Base-by-base conservation (phyloP, 805 yeast species). In the Crinitomyces ghanaensis region DNA sequence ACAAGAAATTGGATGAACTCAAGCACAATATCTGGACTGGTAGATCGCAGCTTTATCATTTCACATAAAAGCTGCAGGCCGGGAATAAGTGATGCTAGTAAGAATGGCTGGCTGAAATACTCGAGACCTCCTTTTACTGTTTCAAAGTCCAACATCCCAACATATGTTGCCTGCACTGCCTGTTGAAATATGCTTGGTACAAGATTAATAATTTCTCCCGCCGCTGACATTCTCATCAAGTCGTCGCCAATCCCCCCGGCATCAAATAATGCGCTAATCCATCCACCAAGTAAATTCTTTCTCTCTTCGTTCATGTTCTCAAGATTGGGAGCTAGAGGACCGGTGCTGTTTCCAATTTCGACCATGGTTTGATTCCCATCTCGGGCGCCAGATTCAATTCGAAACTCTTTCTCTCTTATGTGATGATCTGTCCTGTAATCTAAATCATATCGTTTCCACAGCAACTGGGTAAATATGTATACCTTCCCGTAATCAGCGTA, bases 211-310 rank as follows among this genome's bases (percentile, higher is more conserved):
- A 80, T 70, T 37, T 82, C 86, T 43, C 72, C 70, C 12, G 78
- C 68, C 5, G 76, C 63, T 1, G 81, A 70, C 7, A 74, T 62
- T 43, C 75, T 69, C 48, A 86, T 72, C 39, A 85, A 57, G 28
- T 80, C 86, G 54, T 88, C 96, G 0, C 93, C 77, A 23, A 86
- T 72, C 3, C 95, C 94, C 24, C 77, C 77, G 20, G 81, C 68
- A 40, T 83, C 86, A 55, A 81, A 85, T 26, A 88, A 54, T 1
- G 91, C 86, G 18, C 68, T 59, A 29, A 80, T 69, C 97, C 97
- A 88, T 16, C 72, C 78, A 28, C 72, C 70, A 12, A 77, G 56
- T 5, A 54, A 44, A 4, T 47, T 52, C 14, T 44, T 42, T 17
- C 49, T 50, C 4, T 48, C 50, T 4, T 42, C 44, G 5, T 41